Percentiles rank a stretch among this genome's conserved stretches.
Evolutionary conservation across 352 stramenopile genomes (phyloP).

Genomic region (Blastocystis sp.): DNA sequence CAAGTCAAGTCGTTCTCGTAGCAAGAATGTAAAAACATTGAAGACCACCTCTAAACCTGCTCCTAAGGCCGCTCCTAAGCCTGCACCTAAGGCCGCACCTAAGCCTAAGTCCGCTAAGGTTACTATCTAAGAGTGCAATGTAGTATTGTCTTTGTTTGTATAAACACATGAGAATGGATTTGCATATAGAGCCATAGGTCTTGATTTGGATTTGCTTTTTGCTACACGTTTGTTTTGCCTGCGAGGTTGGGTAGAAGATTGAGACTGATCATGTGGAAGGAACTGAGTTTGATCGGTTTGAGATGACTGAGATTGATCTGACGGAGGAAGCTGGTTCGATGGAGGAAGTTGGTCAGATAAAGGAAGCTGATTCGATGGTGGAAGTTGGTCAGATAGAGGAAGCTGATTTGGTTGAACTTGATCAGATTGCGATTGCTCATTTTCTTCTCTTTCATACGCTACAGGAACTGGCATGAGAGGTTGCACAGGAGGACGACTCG

Average conservation of each 20-base stretch:
- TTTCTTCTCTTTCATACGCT: not conserved
- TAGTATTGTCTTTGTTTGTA: constrained; percentile 23
- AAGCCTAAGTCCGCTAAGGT: constrained; percentile 20
- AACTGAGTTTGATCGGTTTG: too few species aligned
- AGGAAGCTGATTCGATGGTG: not conserved
- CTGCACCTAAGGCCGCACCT: not conserved
- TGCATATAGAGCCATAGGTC: not conserved
- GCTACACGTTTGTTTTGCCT: not conserved
- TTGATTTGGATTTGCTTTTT: constrained; percentile 18
- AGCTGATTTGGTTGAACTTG: too few species aligned
- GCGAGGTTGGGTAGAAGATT: not conserved
- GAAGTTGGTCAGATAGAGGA: not conserved
- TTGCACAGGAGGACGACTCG: not conserved
- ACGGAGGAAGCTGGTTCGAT: not conserved
- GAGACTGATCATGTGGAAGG: not conserved
- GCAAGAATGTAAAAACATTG: not conserved
- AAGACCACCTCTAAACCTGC: not conserved
- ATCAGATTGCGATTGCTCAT: not conserved
- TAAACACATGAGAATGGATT: constrained; percentile 43
- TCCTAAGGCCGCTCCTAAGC: not conserved
- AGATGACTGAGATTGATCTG: not conserved
- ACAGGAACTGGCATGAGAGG: not conserved
- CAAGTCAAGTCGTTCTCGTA: not conserved
- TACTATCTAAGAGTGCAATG: constrained; percentile 9
- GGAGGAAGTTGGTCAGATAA: not conserved